These are phyloP conservation scores for Leccinum pallidistipes DNA, from an alignment of 1,284 basidiomycete species.

Conservation along the genomic window DNA sequence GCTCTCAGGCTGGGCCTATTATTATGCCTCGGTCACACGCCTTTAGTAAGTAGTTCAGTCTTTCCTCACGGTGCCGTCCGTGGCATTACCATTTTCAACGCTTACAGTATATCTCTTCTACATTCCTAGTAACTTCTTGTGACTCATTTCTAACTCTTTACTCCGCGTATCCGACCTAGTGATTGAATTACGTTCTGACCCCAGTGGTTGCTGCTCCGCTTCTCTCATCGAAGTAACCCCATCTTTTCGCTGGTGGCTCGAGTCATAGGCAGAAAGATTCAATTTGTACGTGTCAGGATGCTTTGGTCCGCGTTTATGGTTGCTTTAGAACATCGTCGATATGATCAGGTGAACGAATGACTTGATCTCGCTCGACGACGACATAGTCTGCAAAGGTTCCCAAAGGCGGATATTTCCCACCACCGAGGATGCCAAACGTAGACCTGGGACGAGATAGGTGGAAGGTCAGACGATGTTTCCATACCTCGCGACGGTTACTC, in stretches of 20 bases:
- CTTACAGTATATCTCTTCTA: background rate
- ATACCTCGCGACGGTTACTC: no score
- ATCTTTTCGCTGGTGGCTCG: background rate
- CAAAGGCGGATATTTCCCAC: no score
- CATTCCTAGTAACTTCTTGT: background rate
- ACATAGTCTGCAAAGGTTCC: no score
- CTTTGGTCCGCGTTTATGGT: background rate
- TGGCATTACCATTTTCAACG: background rate
- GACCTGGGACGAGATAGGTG: no score
- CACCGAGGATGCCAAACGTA: no score
- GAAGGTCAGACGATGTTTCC: no score
- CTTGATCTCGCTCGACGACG: no score
- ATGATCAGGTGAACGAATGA: no score
- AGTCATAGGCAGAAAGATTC: background rate
- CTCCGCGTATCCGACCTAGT: background rate
- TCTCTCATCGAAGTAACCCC: background rate
- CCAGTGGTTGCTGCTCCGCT: background rate
- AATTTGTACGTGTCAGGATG: constrained; percentile 11
- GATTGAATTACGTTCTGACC: background rate
- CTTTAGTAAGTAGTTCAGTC: background rate
- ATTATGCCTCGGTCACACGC: no score
- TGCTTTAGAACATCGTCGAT: constrained; percentile 3
- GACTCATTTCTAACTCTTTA: background rate
- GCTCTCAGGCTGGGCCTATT: no score
- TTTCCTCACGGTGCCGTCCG: background rate